Evolutionary conservation across 768 basidiomycete genomes (phyloP).

Genomic region (Auriculariales sp.): DNA sequence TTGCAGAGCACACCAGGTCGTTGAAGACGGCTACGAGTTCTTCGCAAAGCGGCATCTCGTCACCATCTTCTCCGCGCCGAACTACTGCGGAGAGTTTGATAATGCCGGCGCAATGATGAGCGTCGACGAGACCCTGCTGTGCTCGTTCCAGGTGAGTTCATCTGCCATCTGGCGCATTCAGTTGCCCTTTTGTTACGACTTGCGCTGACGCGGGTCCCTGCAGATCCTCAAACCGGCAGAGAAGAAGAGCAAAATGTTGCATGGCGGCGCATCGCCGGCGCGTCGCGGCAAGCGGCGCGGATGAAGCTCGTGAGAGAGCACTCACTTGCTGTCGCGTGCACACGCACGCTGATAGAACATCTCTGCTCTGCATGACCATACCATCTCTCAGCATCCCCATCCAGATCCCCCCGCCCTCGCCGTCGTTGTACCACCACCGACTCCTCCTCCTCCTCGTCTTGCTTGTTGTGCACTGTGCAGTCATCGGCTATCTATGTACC

Average conservation of each 20-base stretch:
- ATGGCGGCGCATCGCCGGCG: slow-evolving; percentile 11
- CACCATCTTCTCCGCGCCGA: slow-evolving; percentile 92
- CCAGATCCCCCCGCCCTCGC: too few relatives aligned
- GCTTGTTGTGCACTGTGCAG: too few relatives aligned
- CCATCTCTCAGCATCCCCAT: too few relatives aligned
- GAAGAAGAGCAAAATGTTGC: slow-evolving; percentile 68
- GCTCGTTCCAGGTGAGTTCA: slow-evolving; percentile 90
- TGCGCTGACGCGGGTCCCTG: too few relatives aligned
- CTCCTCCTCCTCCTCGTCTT: too few relatives aligned
- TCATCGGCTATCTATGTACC: too few relatives aligned
- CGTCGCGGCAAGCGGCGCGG: neutral
- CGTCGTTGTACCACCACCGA: too few relatives aligned
- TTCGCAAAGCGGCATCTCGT: slow-evolving; percentile 96
- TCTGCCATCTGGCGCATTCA: neutral
- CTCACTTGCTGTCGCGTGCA: too few relatives aligned
- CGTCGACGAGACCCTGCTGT: slow-evolving; percentile 91
- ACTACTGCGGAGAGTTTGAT: slow-evolving; percentile 93
- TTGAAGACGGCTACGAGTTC: slow-evolving; percentile 98
- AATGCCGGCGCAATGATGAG: slow-evolving; percentile 99
- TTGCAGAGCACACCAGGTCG: slow-evolving; percentile 95
- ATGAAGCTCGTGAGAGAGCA: too few relatives aligned
- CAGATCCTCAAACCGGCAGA: slow-evolving; percentile 98
- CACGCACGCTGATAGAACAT: too few relatives aligned
- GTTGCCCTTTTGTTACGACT: too few relatives aligned
- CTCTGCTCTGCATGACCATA: too few relatives aligned